A percentile compares a stretch with the other conserved stretches of the same genome.
Conservation (phyloP, 768 basidiomycete species). For the Psilocybe sp. region DNA sequence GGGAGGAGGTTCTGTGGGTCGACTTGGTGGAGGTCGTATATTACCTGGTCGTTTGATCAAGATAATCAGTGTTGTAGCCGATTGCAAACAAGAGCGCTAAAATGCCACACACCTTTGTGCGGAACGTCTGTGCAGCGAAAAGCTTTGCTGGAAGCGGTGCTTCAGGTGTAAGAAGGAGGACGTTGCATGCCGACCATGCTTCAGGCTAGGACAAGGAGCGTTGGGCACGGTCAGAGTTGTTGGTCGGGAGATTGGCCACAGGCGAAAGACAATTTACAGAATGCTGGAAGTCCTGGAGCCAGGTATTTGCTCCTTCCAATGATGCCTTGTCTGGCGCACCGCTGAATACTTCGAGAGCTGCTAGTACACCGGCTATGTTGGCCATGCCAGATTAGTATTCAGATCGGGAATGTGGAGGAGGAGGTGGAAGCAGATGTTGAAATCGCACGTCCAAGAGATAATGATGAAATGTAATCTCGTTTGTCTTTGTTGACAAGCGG, state of each 20-base stretch:
- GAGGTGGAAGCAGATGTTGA: constrained; percentile 13
- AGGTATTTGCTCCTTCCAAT: constrained; percentile 85
- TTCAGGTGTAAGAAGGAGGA: constrained; percentile 80
- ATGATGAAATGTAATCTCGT: constrained; percentile 15
- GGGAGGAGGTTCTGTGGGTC: constrained; percentile 65
- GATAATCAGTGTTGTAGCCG: constrained; percentile 23
- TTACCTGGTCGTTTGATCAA: constrained; percentile 60
- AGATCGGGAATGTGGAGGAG: constrained; percentile 14
- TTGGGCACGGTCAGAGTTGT: constrained; percentile 65
- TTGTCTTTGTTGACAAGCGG: constrained; percentile 35
- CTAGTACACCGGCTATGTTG: constrained; percentile 67
- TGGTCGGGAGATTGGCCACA: constrained; percentile 59
- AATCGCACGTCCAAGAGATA: constrained; percentile 9
- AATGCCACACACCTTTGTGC: constrained; percentile 72
- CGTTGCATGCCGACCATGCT: constrained; percentile 95
- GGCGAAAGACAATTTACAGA: constrained; percentile 88
- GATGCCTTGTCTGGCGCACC: constrained; percentile 80
- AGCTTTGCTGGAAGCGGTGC: constrained; percentile 78
- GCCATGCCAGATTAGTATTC: constrained; percentile 43
- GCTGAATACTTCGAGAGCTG: constrained; percentile 77
- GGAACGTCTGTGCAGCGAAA: constrained; percentile 96
- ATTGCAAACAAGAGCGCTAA: constrained; percentile 7
- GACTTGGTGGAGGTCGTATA: constrained; percentile 91
- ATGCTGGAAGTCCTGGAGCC: constrained; percentile 99
- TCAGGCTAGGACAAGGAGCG: constrained; percentile 78